Base-by-base conservation (phyloP, 78 protist species). In the Creolimax fragrantissima region DNA sequence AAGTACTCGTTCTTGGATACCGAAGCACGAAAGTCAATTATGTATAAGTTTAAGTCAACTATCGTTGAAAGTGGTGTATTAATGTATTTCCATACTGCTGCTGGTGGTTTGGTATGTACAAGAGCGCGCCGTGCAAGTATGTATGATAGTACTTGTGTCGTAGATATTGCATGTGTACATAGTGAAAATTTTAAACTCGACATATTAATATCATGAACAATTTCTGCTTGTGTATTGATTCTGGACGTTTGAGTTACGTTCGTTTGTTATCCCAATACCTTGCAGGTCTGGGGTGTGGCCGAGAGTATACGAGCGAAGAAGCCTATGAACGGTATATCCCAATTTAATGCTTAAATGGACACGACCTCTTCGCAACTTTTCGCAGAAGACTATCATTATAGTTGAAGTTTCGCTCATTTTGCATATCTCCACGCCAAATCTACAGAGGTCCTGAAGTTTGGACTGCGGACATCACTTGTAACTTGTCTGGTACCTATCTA, bases 41-140 rank as follows among this genome's bases (percentile, higher is more conserved):
- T 83, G 42, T 83, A 83, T 24, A 41, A 83, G 7, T 24, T 83
- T 24, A 6, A 24, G 42, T 35, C 86, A 41, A 39, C 86, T 39
- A 11, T 91, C 17, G 24, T 83, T 17, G 93, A 94, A 47, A 89
- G 93, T 6, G 96, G 96, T 37, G 67, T 89, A 86, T 86, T 94
- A 7, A 45, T 95, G 41, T 95, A 95, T 91, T 66, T 95, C 35
- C 96, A 95, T 45, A 95, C 96, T 5, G 94, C 95, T 42, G 93
- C 88, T 3, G 96, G 96, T 89, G 96, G 96, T 35, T 85, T 90
- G 43, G 94, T 83, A 35, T 6, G 86, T 58, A 58, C 17, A 32
- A n/a, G n/a, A n/a, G n/a, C n/a, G n/a, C n/a, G n/a, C n/a, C n/a
- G n/a, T n/a, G n/a, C n/a, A n/a, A n/a, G n/a, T n/a, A n/a, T n/a